Conservation (phyloP, 192 early-diverging fungal genomes). For the Gorgonomyces haynaldii region DNA sequence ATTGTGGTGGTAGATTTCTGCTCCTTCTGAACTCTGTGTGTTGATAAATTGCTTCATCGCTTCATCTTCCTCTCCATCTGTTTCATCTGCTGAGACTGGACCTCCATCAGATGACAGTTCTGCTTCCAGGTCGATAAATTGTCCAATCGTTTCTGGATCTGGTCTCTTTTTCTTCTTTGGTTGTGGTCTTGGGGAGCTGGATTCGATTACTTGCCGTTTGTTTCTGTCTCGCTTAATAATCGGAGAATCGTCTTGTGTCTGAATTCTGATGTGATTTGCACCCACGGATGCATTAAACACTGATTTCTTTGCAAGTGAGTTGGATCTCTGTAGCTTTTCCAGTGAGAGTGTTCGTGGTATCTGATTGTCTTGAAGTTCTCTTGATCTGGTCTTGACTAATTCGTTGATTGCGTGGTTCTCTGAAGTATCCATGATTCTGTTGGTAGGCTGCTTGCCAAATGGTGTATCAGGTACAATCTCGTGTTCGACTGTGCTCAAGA, state of each 20-base stretch:
- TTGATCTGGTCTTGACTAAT: slow-evolving; percentile 13
- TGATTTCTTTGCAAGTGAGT: not conserved
- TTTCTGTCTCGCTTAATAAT: not conserved
- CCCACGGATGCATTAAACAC: not conserved
- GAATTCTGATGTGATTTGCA: not conserved
- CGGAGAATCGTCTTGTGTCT: not conserved
- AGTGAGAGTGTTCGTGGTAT: not conserved
- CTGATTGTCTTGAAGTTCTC: too few species aligned
- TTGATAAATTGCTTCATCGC: not conserved
- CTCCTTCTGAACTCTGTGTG: not conserved
- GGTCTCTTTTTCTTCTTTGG: not conserved
- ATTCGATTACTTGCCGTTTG: not conserved
- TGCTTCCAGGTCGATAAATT: slow-evolving; percentile 18
- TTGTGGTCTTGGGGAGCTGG: not conserved
- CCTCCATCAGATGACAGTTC: slow-evolving; percentile 4
- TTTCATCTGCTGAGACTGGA: slow-evolving; percentile 5
- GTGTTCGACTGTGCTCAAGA: too few species aligned
- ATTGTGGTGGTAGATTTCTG: not conserved
- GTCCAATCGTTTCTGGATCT: slow-evolving; percentile 1
- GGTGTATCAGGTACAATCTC: too few species aligned
- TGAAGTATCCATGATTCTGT: not conserved
- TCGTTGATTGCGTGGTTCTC: slow-evolving; percentile 3
- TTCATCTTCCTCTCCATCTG: slow-evolving; percentile 2
- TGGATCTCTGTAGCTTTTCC: not conserved
- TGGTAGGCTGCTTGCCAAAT: too few species aligned